These are phyloP conservation scores for Cladophialophora chaetospira DNA, from an alignment of 2,329 filamentous ascomycete species.

Conservation along the genomic window DNA sequence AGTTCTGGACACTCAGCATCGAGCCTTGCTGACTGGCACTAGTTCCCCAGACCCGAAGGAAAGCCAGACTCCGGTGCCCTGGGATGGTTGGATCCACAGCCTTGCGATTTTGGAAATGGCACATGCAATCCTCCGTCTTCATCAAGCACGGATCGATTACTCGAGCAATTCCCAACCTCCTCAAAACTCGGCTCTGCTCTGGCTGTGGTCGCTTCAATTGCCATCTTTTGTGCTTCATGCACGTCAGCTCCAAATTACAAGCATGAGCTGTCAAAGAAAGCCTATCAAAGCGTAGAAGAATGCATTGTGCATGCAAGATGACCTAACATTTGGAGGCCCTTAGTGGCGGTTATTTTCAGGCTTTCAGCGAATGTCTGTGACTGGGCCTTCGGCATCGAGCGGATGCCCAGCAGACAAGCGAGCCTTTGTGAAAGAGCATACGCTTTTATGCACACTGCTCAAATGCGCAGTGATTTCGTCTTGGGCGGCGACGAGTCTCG, in stretches of 20 bases:
- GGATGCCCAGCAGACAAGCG: constrained; percentile 8
- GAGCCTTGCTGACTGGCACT: too few species aligned
- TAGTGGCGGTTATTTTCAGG: constrained; percentile 13
- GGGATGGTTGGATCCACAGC: neutral
- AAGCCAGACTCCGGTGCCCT: neutral
- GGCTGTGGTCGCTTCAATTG: too few species aligned
- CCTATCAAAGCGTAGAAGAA: neutral
- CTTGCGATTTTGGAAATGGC: neutral
- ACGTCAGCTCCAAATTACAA: constrained; percentile 1
- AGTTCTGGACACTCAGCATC: too few species aligned
- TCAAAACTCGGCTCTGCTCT: too few species aligned
- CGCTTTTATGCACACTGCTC: neutral
- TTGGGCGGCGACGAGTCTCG: too few species aligned
- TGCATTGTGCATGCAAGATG: constrained; percentile 3
- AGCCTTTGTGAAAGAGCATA: neutral
- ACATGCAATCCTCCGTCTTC: too few species aligned
- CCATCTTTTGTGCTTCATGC: neutral
- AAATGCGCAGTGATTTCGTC: too few species aligned
- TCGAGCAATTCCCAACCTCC: neutral
- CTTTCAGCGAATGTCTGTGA: neutral
- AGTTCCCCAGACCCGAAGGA: too few species aligned
- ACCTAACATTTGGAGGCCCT: neutral
- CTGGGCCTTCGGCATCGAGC: constrained; percentile 8
- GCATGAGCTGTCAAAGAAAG: neutral
- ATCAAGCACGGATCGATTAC: neutral